These are phyloP conservation scores for Alloteropsis semialata DNA, from an alignment of 176 grass and related monocot genomes.

Conservation along the genomic window DNA sequence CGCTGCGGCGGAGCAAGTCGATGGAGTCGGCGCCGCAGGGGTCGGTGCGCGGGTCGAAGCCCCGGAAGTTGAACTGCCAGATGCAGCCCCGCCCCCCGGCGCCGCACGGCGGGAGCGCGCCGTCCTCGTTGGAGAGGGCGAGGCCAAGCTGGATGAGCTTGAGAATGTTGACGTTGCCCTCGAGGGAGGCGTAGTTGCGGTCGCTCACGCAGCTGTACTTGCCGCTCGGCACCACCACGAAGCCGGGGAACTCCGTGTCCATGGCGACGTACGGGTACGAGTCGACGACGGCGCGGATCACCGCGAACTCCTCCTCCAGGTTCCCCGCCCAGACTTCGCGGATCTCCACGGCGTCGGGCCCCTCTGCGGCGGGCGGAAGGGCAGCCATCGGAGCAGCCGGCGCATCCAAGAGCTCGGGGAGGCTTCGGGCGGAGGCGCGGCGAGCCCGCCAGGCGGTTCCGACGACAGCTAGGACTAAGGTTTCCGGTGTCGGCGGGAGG, in stretches of 20 bases:
- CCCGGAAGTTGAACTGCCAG: conserved; percentile 93
- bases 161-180: conserved; percentile 71
- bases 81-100: conserved; percentile 26
- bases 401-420: conserved; percentile 33
- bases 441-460: not conserved
- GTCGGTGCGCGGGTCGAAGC: conserved; percentile 53
- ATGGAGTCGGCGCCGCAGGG: conserved; percentile 53
- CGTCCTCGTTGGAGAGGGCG: conserved; percentile 56
- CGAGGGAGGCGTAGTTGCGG: conserved; percentile 63
- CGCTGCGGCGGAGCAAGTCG: conserved; percentile 51
- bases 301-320: conserved; percentile 63
- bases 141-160: conserved; percentile 88
- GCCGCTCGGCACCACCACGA: conserved; percentile 37
- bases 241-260: conserved; percentile 90
- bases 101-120: conserved; percentile 50
- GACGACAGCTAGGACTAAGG: conserved; percentile 23
- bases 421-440: not conserved
- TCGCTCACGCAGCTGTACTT: conserved; percentile 16
- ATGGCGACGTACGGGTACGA: conserved; percentile 59
- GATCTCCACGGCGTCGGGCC: conserved; percentile 50
- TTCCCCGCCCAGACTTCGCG: conserved; percentile 75
- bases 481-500: not conserved
- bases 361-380: not conserved
- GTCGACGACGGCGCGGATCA: conserved; percentile 62
- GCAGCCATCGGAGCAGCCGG: conserved; percentile 39